Base-by-base conservation (phyloP, 768 basidiomycete genomes). In the Boletus subparvulus region DNA sequence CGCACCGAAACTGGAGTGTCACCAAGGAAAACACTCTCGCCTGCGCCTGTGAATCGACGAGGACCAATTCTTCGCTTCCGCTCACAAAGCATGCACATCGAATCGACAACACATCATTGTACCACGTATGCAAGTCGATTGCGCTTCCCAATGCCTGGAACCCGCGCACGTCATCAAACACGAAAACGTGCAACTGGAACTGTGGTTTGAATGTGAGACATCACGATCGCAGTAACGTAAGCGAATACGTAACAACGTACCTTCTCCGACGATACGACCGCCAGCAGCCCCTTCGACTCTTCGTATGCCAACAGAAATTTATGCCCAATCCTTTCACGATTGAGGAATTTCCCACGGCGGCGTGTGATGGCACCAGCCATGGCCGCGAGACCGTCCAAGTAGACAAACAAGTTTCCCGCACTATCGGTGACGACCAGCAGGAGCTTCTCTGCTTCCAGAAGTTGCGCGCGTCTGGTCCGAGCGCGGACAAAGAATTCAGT, bases 51-150 rank as follows among this genome's bases (percentile, higher is more conserved):
- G 74, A 73, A 56, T 86, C 84, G 5, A 84, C 69, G 0, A 86
- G 63, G 0, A 81, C 60, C 3, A 86, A 47, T 52, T 86, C 85
- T 58, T 86, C 84, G 33, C 63, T 76, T 6, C 81, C 80, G 45
- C 68, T 68, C 2, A 82, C 72, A 54, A 85, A 83, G 41, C 76
- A 74, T 2, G 76, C 71, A 17, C 71, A 69, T 2, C 47, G 55
- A 14, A 84, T 73, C 6, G 50, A 21, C 21, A 21, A 43, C 2
- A 57, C 62, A 0, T 62, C 53, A 8, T 62, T 50, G 58, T 81
- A 83, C 82, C 82, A 85, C 0, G 60, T 47, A 4, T 55, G 55
- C 11, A 85, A 70, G 42, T 78, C 72, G 7, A 80, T 66, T 0
- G 76, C 49, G 11, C 65, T 74, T 1, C 81, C 82, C 45, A 67